Evolutionary conservation across 805 yeast species (phyloP), one percentile per base, ranked within the genome.

Genomic region (Kurtzmaniella cleridarum): DNA sequence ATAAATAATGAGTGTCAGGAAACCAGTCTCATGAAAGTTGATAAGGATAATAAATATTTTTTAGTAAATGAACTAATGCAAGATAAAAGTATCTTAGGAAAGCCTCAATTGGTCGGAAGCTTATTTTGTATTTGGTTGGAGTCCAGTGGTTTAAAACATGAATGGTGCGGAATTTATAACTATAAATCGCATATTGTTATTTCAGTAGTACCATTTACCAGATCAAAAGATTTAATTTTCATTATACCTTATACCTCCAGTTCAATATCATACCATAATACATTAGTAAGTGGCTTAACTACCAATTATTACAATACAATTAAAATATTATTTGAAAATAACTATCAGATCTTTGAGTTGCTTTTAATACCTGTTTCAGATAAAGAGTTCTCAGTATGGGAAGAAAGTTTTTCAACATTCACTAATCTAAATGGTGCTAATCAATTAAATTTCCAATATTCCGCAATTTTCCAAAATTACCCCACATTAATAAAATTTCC

Each of bases 251-350:
- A 77, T 26, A 46, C 69, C 5, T 58, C 54, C 28, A 50, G 65
- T 39, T 46, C 47, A 31, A 11, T 69, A 5, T 20, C 8, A 30
- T 51, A n/a, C 40, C 40, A 13, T 52, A 52, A 18, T 45, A 43
- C 8, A 53, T 41, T 35, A 59, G 61, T 10, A 45, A 45, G 62
- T 7, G 66, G 69, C 1, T 34, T 59, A 18, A 62, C 44, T 36
- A 55, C 74, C 0, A 47, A 42, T 2, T 59, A 57, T 44, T 54
- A 60, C 0, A 42, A 51, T 34, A 42, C 55, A 8, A 55, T 76
- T 35, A 78, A 77, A 45, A 24, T 79, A 1, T 47, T 62, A 3
- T 76, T 76, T 55, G 82, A 76, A 48, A 44, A 64, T 29, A 48
- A 59, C 9, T 63, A 49, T 38, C 55, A 59, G 30, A 54, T 70